Base-by-base conservation (phyloP, 805 yeast genomes). In the Lipomyces anomalus region DNA sequence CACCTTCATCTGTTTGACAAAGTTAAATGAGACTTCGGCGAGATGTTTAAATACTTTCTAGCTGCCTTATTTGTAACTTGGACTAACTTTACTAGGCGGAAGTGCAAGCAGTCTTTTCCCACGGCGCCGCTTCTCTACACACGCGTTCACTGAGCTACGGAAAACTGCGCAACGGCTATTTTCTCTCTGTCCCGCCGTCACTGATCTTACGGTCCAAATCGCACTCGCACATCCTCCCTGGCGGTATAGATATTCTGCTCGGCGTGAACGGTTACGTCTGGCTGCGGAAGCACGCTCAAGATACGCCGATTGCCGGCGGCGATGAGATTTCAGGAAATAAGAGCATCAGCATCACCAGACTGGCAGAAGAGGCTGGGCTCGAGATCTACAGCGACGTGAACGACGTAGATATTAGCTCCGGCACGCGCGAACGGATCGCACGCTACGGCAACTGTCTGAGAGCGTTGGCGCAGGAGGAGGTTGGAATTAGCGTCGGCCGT, bases 211-310 rank as follows among this genome's bases (percentile, higher is more conserved):
- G 95, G 60, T 79, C 95, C 4, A 86, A 89, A 59, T 82, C 85
- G 57, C 97, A 92, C 64, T 75, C 89, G 17, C 87, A 85, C 67
- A 76, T 78, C 47, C 71, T 92, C n/a, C 95, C 96, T 0, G 97
- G 97, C n/a, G 85, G 84, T 57, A 86, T 92, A 28, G 87, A 89
- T 57, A 74, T 84, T 39, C 87, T 92, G 40, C 68, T 94, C 35
- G 98, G 99, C 26, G 94, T 90, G 6, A 92, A 94, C 63, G 98
- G 99, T 3, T 90, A 75, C 61, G 76, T 92, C 38, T 92, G 98
- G 98, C 67, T 92, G 42, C 78, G 85, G 59, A 86, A 86, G 61
- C 61, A 57, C 33, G 40, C 48, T 2, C 39, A 38, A 13, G 37
- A 41, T 22, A 23, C 37, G 7, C 9, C 34, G 32, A 21, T 17